Percentiles rank a stretch among this genome's conserved stretches.
phyloP scores from a whole-genome alignment of 805 yeast genomes.

The Isabelozyma heimii region DNA sequence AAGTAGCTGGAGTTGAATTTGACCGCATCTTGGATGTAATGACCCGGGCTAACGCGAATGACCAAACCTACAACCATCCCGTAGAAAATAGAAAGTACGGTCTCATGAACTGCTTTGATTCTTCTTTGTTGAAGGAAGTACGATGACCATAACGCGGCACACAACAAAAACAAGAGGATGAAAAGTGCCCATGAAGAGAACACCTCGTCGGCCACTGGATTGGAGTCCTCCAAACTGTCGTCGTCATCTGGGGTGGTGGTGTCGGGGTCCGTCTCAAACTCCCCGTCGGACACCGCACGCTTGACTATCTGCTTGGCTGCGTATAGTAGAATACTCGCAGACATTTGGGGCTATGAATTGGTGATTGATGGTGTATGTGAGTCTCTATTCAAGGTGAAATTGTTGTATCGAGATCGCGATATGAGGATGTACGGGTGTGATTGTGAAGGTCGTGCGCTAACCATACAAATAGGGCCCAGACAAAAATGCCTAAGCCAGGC shows the following conservation, averaged over 20 bases:
- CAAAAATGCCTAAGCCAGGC: too few relatives aligned
- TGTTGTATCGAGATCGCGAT: too few relatives aligned
- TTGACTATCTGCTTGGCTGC: constrained; percentile 23
- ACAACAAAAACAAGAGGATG: constrained; percentile 73
- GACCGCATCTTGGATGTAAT: constrained; percentile 94
- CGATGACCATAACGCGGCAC: constrained; percentile 92
- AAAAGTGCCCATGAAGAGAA: constrained; percentile 97
- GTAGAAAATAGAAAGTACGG: constrained; percentile 90
- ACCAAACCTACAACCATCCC: constrained; percentile 95
- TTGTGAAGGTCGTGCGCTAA: too few relatives aligned
- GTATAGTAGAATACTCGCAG: constrained; percentile 19
- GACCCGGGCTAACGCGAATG: constrained; percentile 91
- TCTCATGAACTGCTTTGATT: constrained; percentile 95
- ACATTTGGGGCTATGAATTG: neutral
- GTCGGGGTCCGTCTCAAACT: constrained; percentile 37
- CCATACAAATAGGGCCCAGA: too few relatives aligned
- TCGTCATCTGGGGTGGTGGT: constrained; percentile 45
- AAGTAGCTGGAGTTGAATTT: constrained; percentile 93
- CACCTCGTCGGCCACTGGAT: constrained; percentile 91
- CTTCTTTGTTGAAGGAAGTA: constrained; percentile 88
- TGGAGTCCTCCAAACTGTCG: constrained; percentile 53
- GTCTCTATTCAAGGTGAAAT: too few relatives aligned
- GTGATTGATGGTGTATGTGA: neutral
- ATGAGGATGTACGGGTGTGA: too few relatives aligned
- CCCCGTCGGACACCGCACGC: constrained; percentile 27